Conservation (phyloP, 1,139 yeast species). For the Lodderomyces theae region DNA sequence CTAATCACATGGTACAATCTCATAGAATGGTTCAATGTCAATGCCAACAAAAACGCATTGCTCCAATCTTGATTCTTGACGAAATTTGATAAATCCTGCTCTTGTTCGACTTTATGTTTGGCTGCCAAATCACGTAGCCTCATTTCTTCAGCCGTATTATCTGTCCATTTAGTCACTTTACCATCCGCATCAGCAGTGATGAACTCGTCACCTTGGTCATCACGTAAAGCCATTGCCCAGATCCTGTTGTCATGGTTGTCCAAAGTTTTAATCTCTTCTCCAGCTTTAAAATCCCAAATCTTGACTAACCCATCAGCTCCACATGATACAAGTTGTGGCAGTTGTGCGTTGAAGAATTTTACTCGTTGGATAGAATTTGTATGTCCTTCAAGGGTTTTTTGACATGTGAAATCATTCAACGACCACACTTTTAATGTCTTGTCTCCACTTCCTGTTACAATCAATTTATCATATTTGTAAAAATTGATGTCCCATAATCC, state of each 20-base stretch:
- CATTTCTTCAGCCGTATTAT: constrained; percentile 69
- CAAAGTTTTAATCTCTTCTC: constrained; percentile 77
- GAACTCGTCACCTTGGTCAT: constrained; percentile 64
- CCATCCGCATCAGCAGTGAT: constrained; percentile 96
- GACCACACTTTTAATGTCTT: constrained; percentile 90
- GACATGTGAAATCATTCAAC: constrained; percentile 68
- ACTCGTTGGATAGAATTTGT: constrained; percentile 88
- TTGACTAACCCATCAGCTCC: constrained; percentile 96
- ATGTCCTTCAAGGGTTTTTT: constrained; percentile 89
- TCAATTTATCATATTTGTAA: constrained; percentile 70
- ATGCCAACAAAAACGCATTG: constrained; percentile 81
- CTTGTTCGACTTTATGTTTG: constrained; percentile 72
- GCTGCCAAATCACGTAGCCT: constrained; percentile 51
- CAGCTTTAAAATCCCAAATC: constrained; percentile 78
- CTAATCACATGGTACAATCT: constrained; percentile 69
- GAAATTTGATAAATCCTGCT: constrained; percentile 76
- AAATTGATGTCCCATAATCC: constrained; percentile 93
- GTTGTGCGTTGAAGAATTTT: constrained; percentile 56
- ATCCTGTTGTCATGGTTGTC: constrained; percentile 93
- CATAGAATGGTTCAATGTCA: constrained; percentile 85
- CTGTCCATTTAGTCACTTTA: constrained; percentile 82
- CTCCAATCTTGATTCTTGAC: constrained; percentile 77
- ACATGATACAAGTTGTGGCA: constrained; percentile 70
- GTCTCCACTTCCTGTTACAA: constrained; percentile 87
- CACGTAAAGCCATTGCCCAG: constrained; percentile 76